These are phyloP conservation scores for Beauveria asiatica DNA, from an alignment of 2,329 filamentous ascomycete genomes.

Conservation along the genomic window DNA sequence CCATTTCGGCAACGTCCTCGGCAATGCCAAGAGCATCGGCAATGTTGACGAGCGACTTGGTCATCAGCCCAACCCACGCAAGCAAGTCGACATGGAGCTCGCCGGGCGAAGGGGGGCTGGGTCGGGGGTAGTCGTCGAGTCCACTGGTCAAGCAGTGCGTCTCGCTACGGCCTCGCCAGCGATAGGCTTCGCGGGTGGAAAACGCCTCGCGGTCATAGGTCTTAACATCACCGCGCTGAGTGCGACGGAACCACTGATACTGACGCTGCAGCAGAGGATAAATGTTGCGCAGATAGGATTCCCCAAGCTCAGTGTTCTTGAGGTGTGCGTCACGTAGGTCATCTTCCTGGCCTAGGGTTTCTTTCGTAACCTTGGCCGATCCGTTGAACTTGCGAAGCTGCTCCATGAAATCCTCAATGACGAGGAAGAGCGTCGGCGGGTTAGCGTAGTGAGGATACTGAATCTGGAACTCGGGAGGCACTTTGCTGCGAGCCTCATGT, in stretches of 20 bases:
- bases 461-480: slow-evolving; percentile 83
- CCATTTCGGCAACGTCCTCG: slow-evolving; percentile 69
- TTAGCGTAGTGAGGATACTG: slow-evolving; percentile 98
- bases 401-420: slow-evolving; percentile 75
- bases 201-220: slow-evolving; percentile 84
- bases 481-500: slow-evolving; percentile 84
- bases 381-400: slow-evolving; percentile 56
- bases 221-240: slow-evolving; percentile 82
- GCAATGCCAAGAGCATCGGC: slow-evolving; percentile 63
- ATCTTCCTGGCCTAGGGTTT: slow-evolving; percentile 34
- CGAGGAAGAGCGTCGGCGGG: slow-evolving; percentile 87
- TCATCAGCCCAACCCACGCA: slow-evolving; percentile 97
- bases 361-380: slow-evolving; percentile 32
- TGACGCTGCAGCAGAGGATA: slow-evolving; percentile 85
- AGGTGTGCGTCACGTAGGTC: slow-evolving; percentile 55
- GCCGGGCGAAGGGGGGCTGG: slow-evolving; percentile 87
- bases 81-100: slow-evolving; percentile 94
- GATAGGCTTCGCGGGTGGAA: slow-evolving; percentile 84
- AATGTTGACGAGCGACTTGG: slow-evolving; percentile 72
- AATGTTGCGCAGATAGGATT: slow-evolving; percentile 64
- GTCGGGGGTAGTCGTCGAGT: slow-evolving; percentile 89
- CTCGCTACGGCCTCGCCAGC: slow-evolving; percentile 85
- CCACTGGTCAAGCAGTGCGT: slow-evolving; percentile 87
- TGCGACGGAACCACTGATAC: slow-evolving; percentile 91
- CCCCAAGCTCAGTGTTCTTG: slow-evolving; percentile 56